These are phyloP conservation scores for Passalora sequoiae DNA, from an alignment of 2,329 filamentous ascomycete genomes.

Conservation along the genomic window DNA sequence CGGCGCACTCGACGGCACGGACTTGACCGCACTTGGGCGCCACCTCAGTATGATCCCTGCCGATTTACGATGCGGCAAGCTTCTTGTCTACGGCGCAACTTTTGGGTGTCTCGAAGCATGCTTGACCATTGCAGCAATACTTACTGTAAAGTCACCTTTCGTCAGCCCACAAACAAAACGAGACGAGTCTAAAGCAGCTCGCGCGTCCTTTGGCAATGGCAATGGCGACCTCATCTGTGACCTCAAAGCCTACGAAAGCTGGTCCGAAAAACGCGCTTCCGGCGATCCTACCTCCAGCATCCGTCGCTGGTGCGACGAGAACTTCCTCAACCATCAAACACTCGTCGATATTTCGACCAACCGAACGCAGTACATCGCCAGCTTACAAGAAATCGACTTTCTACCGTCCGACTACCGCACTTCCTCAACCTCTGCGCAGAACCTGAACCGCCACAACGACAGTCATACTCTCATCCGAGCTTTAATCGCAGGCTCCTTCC, in stretches of 20 bases:
- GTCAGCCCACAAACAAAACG: conserved; percentile 76
- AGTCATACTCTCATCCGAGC: conserved; percentile 46
- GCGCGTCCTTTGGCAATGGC: conserved; percentile 64
- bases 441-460: conserved; percentile 47
- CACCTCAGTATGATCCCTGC: conserved; percentile 95
- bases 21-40: conserved; percentile 82
- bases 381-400: conserved; percentile 81
- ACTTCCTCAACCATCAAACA: conserved; percentile 78
- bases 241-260: conserved; percentile 75
- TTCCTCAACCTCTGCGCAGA: conserved; percentile 20
- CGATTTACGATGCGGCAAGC: conserved; percentile 84
- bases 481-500: conserved; percentile 48
- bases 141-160: conserved; percentile 87
- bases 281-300: conserved; percentile 55
- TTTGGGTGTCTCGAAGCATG: conserved; percentile 89
- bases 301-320: conserved; percentile 73
- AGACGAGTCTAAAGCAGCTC: conserved; percentile 72
- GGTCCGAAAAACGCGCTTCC: conserved; percentile 62
- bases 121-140: conserved; percentile 81
- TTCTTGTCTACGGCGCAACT: conserved; percentile 91
- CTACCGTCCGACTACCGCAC: conserved; percentile 39
- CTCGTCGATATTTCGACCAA: conserved; percentile 86
- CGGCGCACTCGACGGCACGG: conserved; percentile 79
- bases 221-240: conserved; percentile 89
- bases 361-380: conserved; percentile 75